phyloP scores from a whole-genome alignment of 2,329 filamentous ascomycete species.

The Lecanicillium sp. region DNA sequence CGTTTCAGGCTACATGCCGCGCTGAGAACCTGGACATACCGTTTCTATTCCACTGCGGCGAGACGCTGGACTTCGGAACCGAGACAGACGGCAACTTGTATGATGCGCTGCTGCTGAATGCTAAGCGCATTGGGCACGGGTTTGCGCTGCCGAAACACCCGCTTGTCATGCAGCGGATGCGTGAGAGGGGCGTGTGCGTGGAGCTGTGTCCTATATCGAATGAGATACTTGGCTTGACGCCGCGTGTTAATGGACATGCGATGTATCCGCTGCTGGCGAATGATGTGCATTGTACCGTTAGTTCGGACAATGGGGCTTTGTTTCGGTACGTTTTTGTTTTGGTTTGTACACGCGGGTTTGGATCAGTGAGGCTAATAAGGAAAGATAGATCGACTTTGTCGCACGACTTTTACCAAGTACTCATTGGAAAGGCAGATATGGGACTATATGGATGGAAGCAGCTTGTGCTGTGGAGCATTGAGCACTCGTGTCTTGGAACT shows the following conservation, averaged over 20 bases:
- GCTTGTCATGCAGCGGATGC: constrained; percentile 57
- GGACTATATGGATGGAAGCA: constrained; percentile 64
- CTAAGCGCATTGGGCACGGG: constrained; percentile 66
- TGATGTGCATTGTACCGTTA: constrained; percentile 64
- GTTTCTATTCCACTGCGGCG: constrained; percentile 69
- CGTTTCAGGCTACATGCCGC: constrained; percentile 46
- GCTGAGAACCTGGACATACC: constrained; percentile 47
- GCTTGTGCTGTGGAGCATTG: constrained; percentile 52
- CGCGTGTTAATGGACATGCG: constrained; percentile 55
- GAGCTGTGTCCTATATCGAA: constrained; percentile 73
- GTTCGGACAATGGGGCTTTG: constrained; percentile 66
- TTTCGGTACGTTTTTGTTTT: constrained; percentile 44
- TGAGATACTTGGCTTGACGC: constrained; percentile 63
- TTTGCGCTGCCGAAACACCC: constrained; percentile 62
- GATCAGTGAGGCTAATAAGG: neutral
- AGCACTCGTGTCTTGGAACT: constrained; percentile 46
- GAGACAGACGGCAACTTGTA: constrained; percentile 60
- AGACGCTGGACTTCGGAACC: constrained; percentile 59
- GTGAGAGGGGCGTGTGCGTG: constrained; percentile 55
- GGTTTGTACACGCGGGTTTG: constrained; percentile 10
- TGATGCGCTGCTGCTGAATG: constrained; percentile 56
- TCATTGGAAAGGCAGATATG: constrained; percentile 61
- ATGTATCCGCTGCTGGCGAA: constrained; percentile 63
- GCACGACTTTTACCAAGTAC: constrained; percentile 70
- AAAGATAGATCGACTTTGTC: constrained; percentile 54